Evolutionary conservation across 2,329 filamentous ascomycete genomes (phyloP), one percentile per base, ranked within the genome.

Genomic region (Coleophoma eucalyptorum): DNA sequence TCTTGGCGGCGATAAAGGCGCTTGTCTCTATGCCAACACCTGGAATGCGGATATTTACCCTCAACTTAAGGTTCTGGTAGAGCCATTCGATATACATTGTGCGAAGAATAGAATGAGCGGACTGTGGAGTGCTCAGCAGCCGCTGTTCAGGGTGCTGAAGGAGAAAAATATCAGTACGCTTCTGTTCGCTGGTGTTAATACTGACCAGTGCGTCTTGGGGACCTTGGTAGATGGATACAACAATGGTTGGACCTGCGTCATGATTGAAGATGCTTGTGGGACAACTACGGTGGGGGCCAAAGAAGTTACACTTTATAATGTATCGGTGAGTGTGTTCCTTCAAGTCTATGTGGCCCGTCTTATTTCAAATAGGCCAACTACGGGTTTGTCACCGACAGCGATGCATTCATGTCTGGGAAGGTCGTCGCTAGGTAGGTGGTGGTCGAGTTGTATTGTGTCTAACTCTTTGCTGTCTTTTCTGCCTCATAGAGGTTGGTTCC

Each of bases 81-180:
- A 66, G 33, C 56, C 67, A 45, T 65, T 65, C 7, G 80, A 84
- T 59, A 65, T 79, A 10, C 73, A 71, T 60, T 73, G 79, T 53
- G 65, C 77, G 58, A 84, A 84, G 68, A 77, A 81, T 56, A 70
- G 80, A 18, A 78, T 83, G 69, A 79, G 75, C 18, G 81, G 79
- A 2, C 66, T 84, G 45, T 83, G 79, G 77, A 69, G 68, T 20
- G 58, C 64, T 8, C 61, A 61, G 11, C 75, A 74, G 42, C 66
- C 69, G 7, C 66, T 78, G 43, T 71, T 70, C 49, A 63, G 65
- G 37, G 72, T 69, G 37, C 61, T 82, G 46, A 63, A 38, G 55
- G 69, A 44, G 67, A 68, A 50, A 21, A 50, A 44, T 0, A 72
- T 72, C 51, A 72, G 56, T 42, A 83, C 78, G 5, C 60, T 83